Conservation (phyloP, 768 basidiomycete species). For the Lanmaoa pseudosensibilis region DNA sequence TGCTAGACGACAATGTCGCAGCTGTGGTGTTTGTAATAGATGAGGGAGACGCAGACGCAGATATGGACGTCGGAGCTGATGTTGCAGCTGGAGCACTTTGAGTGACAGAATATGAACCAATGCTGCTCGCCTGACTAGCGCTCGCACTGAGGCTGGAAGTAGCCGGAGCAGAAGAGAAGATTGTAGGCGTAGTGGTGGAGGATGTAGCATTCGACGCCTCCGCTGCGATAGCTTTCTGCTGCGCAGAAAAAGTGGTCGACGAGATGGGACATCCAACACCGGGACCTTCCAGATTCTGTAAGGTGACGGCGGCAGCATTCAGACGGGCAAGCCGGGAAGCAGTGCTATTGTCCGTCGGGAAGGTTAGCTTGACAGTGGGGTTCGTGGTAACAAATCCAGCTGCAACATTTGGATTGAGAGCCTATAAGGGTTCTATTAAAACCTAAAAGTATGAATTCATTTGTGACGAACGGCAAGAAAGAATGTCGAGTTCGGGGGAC, state of each 20-base stretch:
- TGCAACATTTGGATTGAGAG: slow-evolving; percentile 52
- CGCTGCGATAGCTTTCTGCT: slow-evolving; percentile 27
- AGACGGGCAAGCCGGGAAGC: slow-evolving; percentile 56
- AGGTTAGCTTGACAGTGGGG: slow-evolving; percentile 54
- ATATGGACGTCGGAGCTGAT: background rate
- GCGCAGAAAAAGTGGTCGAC: slow-evolving; percentile 58
- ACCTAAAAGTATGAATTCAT: background rate
- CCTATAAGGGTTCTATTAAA: slow-evolving; percentile 26
- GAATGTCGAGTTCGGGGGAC: slow-evolving; percentile 54
- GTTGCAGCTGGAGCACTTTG: background rate
- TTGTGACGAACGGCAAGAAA: slow-evolving; percentile 48
- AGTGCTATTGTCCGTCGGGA: slow-evolving; percentile 60
- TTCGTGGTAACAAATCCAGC: slow-evolving; percentile 69
- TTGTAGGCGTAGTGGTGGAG: background rate
- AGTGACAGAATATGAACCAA: background rate
- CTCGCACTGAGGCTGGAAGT: background rate
- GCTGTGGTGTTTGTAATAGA: slow-evolving; percentile 4
- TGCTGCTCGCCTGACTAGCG: background rate
- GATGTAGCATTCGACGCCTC: slow-evolving; percentile 2
- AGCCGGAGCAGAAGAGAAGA: background rate
- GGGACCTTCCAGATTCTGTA: slow-evolving; percentile 72
- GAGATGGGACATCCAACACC: slow-evolving; percentile 69
- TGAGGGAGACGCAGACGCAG: background rate
- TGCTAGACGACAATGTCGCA: background rate
- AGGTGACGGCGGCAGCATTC: slow-evolving; percentile 57